phyloP scores from a whole-genome alignment of 2,329 filamentous ascomycete species.

The Raffaelea arxii region DNA sequence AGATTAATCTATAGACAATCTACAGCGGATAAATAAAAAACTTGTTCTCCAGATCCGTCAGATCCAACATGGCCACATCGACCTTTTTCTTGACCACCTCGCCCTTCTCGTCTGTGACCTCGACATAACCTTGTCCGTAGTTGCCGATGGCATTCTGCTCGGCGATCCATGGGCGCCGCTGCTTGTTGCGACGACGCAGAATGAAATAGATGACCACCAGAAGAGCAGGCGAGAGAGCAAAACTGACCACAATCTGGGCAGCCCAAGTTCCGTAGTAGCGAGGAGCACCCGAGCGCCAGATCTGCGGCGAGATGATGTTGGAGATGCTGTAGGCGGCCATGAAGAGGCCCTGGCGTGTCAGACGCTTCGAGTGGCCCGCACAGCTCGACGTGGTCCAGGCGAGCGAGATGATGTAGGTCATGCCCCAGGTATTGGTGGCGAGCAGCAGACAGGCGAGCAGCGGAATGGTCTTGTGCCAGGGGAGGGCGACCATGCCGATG shows the following conservation, averaged over 20 bases:
- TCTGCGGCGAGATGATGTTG: conserved; percentile 21
- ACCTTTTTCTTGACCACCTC: conserved; percentile 19
- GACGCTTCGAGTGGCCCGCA: conserved; percentile 21
- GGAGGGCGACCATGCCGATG: conserved; percentile 21
- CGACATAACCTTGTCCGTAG: conserved; percentile 8
- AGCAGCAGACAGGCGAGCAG: conserved; percentile 22
- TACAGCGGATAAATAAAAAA: conserved; percentile 25
- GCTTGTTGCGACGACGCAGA: conserved; percentile 20
- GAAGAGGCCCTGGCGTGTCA: conserved; percentile 22
- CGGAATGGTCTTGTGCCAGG: conserved; percentile 19
- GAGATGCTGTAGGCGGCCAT: conserved; percentile 18
- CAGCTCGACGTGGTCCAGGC: conserved; percentile 27
- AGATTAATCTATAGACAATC: no score
- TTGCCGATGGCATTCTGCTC: conserved; percentile 14
- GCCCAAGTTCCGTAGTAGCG: conserved; percentile 24
- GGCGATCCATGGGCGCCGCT: conserved; percentile 20
- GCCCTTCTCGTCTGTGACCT: conserved; percentile 2
- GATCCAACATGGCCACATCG: conserved; percentile 24
- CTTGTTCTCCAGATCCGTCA: conserved; percentile 29
- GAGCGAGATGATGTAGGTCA: conserved; percentile 25
- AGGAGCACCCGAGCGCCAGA: conserved; percentile 18
- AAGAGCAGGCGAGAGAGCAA: conserved; percentile 24
- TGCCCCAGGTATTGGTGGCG: conserved; percentile 20
- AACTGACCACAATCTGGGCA: conserved; percentile 21
- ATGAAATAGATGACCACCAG: conserved; percentile 24